These are phyloP conservation scores for Citrus maxima DNA, from an alignment of 345 rosid genomes.

Conservation along the genomic window DNA sequence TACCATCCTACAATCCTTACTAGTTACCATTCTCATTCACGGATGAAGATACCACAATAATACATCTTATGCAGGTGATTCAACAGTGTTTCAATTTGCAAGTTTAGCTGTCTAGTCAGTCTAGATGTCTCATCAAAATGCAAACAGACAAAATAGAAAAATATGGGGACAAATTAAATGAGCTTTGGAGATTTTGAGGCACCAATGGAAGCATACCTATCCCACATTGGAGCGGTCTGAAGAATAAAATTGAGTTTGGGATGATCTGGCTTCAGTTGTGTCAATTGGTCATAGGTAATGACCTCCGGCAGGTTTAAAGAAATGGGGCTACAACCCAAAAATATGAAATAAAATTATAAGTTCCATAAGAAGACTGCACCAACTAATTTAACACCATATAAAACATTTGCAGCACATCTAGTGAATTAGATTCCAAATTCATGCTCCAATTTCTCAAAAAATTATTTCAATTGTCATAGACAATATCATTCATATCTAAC, in stretches of 20 bases:
- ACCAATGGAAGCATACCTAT: conserved; percentile 44
- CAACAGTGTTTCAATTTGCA: background rate
- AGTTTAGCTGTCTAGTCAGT: background rate
- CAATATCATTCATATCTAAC: background rate
- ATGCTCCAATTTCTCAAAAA: background rate
- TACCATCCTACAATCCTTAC: background rate
- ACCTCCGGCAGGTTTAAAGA: conserved; percentile 61
- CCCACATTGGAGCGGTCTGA: conserved; percentile 89
- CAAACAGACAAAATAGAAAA: background rate
- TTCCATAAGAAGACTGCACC: background rate
- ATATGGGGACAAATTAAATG: background rate
- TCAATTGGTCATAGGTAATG: conserved; percentile 70
- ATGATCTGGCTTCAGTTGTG: conserved; percentile 58
- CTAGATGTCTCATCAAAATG: background rate
- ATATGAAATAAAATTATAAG: background rate
- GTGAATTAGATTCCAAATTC: background rate
- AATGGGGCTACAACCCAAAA: conserved; percentile 36
- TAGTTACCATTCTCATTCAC: background rate
- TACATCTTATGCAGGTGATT: background rate
- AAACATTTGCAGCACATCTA: background rate
- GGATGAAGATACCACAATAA: background rate
- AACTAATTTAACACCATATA: background rate
- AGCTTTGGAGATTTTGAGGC: conserved; percentile 1
- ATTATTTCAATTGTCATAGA: background rate
- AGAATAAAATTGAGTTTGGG: conserved; percentile 70